phyloP scores from a whole-genome alignment of 768 basidiomycete genomes.

The Mycena vulgaris region DNA sequence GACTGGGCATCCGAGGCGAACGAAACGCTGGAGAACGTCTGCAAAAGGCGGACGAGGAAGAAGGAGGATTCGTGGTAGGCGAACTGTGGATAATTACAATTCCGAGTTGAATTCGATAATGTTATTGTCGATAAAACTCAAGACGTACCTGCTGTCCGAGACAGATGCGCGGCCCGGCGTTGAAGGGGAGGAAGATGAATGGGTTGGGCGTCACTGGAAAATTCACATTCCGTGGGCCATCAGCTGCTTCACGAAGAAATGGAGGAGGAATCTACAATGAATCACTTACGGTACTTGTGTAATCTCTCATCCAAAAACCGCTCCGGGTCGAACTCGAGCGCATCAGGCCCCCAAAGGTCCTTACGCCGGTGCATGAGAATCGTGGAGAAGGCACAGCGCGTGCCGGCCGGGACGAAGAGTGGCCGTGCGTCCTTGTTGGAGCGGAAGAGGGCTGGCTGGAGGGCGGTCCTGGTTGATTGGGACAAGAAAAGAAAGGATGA shows the following conservation, averaged over 20 bases:
- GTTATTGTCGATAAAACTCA: no score
- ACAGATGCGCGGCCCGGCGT: slow-evolving; percentile 67
- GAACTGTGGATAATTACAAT: slow-evolving; percentile 54
- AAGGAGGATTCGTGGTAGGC: slow-evolving; percentile 79
- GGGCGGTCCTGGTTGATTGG: slow-evolving; percentile 51
- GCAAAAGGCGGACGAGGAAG: slow-evolving; percentile 72
- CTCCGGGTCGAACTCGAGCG: slow-evolving; percentile 74
- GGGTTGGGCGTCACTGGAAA: slow-evolving; percentile 32
- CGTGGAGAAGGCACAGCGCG: slow-evolving; percentile 61
- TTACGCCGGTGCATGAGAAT: slow-evolving; percentile 73
- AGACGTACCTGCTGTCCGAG: slow-evolving; percentile 62
- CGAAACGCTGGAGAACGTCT: slow-evolving; percentile 63
- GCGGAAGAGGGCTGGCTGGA: slow-evolving; percentile 45
- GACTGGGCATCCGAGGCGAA: slow-evolving; percentile 64
- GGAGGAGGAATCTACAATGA: no score
- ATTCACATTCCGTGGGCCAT: background rate
- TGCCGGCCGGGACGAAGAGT: slow-evolving; percentile 58
- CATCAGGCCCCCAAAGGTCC: slow-evolving; percentile 80
- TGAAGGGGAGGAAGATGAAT: slow-evolving; percentile 67
- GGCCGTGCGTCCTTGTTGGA: slow-evolving; percentile 49
- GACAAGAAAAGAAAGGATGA: no score
- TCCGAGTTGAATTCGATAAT: no score
- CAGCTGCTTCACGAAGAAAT: background rate
- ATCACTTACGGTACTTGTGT: slow-evolving; percentile 63
- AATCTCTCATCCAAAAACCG: slow-evolving; percentile 76